phyloP scores from a whole-genome alignment of 2,329 filamentous ascomycete species.

The Leptographium galeiforme region DNA sequence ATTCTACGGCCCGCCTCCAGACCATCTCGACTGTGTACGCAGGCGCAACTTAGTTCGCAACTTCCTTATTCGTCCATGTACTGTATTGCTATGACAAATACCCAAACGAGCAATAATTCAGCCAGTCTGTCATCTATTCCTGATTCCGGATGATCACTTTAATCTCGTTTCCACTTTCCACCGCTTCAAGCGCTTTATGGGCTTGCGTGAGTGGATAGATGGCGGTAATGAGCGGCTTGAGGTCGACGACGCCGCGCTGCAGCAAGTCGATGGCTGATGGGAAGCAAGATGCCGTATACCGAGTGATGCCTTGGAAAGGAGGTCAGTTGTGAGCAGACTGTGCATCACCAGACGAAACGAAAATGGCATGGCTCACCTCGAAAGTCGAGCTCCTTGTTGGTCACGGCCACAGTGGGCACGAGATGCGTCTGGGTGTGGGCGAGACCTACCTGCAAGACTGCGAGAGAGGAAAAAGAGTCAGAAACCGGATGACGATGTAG shows the following conservation, averaged over 20 bases:
- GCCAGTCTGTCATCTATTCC: not conserved
- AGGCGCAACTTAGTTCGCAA: too few relatives aligned
- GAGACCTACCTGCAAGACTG: slow-evolving; percentile 68
- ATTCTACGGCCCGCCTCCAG: too few relatives aligned
- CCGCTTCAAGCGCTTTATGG: slow-evolving; percentile 74
- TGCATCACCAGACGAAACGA: not conserved
- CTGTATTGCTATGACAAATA: too few relatives aligned
- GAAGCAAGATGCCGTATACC: slow-evolving; percentile 82
- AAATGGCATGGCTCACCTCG: slow-evolving; percentile 47
- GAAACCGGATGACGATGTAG: too few relatives aligned
- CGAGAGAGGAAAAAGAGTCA: not conserved
- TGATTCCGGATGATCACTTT: slow-evolving; percentile 43
- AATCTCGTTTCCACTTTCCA: slow-evolving; percentile 67
- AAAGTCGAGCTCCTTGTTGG: slow-evolving; percentile 75
- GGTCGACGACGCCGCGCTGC: slow-evolving; percentile 55
- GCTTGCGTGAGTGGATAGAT: slow-evolving; percentile 70
- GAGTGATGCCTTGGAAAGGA: slow-evolving; percentile 35
- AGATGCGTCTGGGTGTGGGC: slow-evolving; percentile 64
- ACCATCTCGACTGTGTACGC: too few relatives aligned
- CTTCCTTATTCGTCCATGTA: too few relatives aligned
- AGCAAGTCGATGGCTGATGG: slow-evolving; percentile 68
- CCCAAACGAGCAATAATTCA: too few relatives aligned
- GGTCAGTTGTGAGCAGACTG: not conserved
- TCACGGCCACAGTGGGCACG: slow-evolving; percentile 84
- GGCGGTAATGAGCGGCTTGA: slow-evolving; percentile 71